Percentiles rank a stretch among this genome's conserved stretches.
phyloP scores from a whole-genome alignment of 2,329 filamentous ascomycete genomes.

The Aspergillus quadricinctus region DNA sequence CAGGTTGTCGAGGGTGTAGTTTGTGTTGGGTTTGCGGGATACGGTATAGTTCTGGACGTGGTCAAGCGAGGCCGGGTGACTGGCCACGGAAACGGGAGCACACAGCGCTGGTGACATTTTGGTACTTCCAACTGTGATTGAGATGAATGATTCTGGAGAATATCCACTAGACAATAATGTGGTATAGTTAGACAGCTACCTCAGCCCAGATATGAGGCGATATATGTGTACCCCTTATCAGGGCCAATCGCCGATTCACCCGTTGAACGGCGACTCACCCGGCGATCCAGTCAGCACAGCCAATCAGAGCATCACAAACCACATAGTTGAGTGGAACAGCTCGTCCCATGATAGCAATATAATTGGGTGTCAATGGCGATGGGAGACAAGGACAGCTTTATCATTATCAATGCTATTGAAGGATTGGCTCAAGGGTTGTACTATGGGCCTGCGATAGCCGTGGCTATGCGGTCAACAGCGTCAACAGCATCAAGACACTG shows the following conservation, averaged over 20 bases:
- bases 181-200: not conserved
- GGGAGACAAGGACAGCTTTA: not conserved
- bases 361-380: not conserved
- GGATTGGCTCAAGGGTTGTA: not conserved
- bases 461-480: not conserved
- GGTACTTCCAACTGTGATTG: not conserved
- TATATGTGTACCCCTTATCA: not conserved
- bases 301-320: not conserved
- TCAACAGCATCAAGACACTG: not conserved
- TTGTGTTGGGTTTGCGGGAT: not conserved
- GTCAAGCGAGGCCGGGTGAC: not conserved
- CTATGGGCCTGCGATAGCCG: not conserved
- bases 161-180: not conserved
- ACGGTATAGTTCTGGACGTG: not conserved
- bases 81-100: not conserved
- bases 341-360: not conserved
- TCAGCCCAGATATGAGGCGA: not conserved
- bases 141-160: not conserved
- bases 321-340: not conserved
- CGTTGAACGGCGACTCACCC: not conserved
- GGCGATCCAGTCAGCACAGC: not conserved
- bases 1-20: slow-evolving; percentile 18
- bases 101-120: not conserved
- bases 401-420: not conserved
- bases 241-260: not conserved